Evolutionary conservation across 345 rosid species (phyloP), one percentile per base, ranked within the genome.

Genomic region (Melaleuca alternifolia): DNA sequence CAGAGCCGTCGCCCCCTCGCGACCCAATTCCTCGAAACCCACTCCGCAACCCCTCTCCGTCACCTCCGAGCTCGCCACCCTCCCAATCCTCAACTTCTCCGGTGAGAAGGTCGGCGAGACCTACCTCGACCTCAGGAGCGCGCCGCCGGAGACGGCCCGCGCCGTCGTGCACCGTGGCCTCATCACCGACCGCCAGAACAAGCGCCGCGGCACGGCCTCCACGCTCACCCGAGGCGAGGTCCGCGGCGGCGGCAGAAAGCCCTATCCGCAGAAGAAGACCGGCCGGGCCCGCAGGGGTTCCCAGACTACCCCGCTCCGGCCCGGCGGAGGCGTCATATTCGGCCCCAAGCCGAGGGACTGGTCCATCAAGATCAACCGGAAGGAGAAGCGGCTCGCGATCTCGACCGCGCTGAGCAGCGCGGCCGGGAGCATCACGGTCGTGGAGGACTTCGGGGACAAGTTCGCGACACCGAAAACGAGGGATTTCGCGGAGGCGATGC

Each of bases 131-230:
- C 94, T 97, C 86, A 93, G 93, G 82, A 89, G 96, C 0, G 99
- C 98, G 5, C 96, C 98, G 2, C 92, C 94, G 0, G 95, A 95
- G 30, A 96, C 98, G 5, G 97, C 99, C 7, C 96, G 98, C 52
- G 95, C 98, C 84, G 96, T 97, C 12, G 96, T 97, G 37, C 99
- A 96, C 93, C 93, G 99, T 18, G 98, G 89, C 41, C 90, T 96
- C 86, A 88, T 96, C 90, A 95, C 96, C 50, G 99, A 96, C 92
- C 87, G 85, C 51, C 98, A 91, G 87, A 96, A 96, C 94, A 93
- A 93, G 89, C 96, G 99, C 51, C 95, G 99, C 7, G 99, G 99
- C 51, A 96, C 98, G 26, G 99, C 99, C 23, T 96, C 98, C 75
- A 97, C 98, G 14, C 93, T 93, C 83, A 96, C 99, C 65, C 96